These are phyloP conservation scores for Aspergillus transmontanensis DNA, from an alignment of 2,329 filamentous ascomycete species.

Conservation along the genomic window DNA sequence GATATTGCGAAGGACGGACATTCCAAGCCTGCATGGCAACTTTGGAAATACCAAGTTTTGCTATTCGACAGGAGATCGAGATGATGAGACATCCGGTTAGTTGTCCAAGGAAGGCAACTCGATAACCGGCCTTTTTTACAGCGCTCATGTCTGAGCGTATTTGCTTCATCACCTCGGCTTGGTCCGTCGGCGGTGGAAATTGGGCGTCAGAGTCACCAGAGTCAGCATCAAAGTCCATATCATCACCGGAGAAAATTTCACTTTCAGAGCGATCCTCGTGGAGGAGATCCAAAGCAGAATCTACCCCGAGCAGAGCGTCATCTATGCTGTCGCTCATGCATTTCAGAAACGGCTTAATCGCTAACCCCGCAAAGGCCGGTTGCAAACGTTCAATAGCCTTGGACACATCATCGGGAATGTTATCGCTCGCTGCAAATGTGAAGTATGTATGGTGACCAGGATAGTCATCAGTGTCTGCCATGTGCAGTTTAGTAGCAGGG, in stretches of 20 bases:
- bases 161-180: slow-evolving; percentile 17
- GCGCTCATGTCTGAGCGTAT: slow-evolving; percentile 63
- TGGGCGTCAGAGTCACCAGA: slow-evolving; percentile 9
- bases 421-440: slow-evolving; percentile 55
- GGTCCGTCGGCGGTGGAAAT: neutral
- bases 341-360: slow-evolving; percentile 49
- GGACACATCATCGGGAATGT: slow-evolving; percentile 22
- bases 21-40: slow-evolving; percentile 80
- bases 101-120: slow-evolving; percentile 63
- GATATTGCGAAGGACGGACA: slow-evolving; percentile 65
- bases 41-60: slow-evolving; percentile 71
- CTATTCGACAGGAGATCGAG: slow-evolving; percentile 68
- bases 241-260: slow-evolving; percentile 25
- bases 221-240: slow-evolving; percentile 29
- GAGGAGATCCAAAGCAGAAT: slow-evolving; percentile 12
- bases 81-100: slow-evolving; percentile 58
- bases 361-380: slow-evolving; percentile 45
- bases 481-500: slow-evolving; percentile 4
- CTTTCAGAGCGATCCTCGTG: neutral
- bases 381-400: slow-evolving; percentile 48
- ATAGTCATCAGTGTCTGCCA: slow-evolving; percentile 61
- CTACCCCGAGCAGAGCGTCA: slow-evolving; percentile 8
- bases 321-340: slow-evolving; percentile 14
- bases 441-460: slow-evolving; percentile 60
- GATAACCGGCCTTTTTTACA: slow-evolving; percentile 68